Evolutionary conservation across 2,329 filamentous ascomycete species (phyloP).

Genomic region (Xylaria sp.): DNA sequence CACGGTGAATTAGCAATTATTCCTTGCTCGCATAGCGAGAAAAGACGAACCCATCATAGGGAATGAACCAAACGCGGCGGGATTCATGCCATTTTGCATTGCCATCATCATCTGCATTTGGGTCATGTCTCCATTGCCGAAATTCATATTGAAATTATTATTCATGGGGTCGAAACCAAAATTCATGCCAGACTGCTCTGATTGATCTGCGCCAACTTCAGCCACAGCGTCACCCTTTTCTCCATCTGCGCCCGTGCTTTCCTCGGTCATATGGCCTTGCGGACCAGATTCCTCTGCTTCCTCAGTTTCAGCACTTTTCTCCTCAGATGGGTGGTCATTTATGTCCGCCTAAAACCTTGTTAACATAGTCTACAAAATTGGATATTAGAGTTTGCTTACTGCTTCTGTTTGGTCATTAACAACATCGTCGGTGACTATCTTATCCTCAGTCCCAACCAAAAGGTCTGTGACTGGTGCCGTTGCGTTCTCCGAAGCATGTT

Average conservation of each 20-base stretch:
- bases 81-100: constrained; percentile 75
- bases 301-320: constrained; percentile 33
- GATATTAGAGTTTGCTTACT: constrained; percentile 21
- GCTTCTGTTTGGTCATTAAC: constrained; percentile 14
- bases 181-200: constrained; percentile 46
- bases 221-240: constrained; percentile 47
- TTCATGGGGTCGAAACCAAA: constrained; percentile 55
- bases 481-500: constrained; percentile 31
- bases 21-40: constrained; percentile 30
- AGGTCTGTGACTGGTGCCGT: constrained; percentile 15
- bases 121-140: constrained; percentile 73
- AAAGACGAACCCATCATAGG: constrained; percentile 82
- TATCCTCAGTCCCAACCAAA: constrained; percentile 22
- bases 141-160: constrained; percentile 69
- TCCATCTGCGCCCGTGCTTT: constrained; percentile 39
- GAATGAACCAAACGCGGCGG: constrained; percentile 66
- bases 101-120: constrained; percentile 86
- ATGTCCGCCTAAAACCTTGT: constrained; percentile 25
- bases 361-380: constrained; percentile 19
- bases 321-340: constrained; percentile 30
- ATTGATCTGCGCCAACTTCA: constrained; percentile 49
- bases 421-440: constrained; percentile 9
- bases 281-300: constrained; percentile 35
- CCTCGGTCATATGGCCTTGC: constrained; percentile 34
- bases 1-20: constrained; percentile 46